These are phyloP conservation scores for Colletotrichum sp. DNA, from an alignment of 2,329 filamentous ascomycete genomes.

Conservation along the genomic window DNA sequence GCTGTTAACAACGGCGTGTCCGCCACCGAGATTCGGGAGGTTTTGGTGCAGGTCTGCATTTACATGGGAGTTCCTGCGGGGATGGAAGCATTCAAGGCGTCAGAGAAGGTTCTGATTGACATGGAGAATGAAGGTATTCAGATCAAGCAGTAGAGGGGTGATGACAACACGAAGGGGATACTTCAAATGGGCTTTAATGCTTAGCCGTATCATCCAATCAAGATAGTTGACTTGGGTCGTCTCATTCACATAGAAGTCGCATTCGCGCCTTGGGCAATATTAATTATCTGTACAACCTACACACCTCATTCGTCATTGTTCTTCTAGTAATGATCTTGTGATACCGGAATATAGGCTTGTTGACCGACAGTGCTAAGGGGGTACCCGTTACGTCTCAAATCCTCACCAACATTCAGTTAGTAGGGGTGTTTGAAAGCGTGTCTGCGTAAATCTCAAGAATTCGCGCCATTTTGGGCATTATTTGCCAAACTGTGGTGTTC, in stretches of 20 bases:
- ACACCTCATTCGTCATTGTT: neutral
- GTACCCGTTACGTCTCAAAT: neutral
- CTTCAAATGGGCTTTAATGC: neutral
- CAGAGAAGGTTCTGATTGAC: neutral
- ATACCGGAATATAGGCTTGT: neutral
- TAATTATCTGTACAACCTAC: accelerated
- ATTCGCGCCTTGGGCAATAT: neutral
- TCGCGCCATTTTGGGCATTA: neutral
- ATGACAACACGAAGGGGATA: neutral
- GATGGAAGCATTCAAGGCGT: neutral
- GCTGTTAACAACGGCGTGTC: slow-evolving; percentile 65
- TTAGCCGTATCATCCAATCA: too few species aligned
- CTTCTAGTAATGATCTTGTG: neutral
- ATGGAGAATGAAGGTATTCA: neutral
- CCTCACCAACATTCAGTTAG: accelerated
- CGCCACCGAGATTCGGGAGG: slow-evolving; percentile 60
- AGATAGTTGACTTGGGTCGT: too few species aligned
- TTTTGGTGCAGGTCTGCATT: slow-evolving; percentile 46
- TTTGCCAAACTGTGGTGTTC: neutral
- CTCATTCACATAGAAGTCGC: neutral
- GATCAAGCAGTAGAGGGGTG: neutral
- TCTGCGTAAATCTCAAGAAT: slow-evolving; percentile 4
- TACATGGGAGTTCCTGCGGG: slow-evolving; percentile 44
- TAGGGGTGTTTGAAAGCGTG: neutral
- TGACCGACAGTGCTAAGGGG: neutral